Base-by-base conservation (phyloP, 768 basidiomycete species). In the Russula foetens region DNA sequence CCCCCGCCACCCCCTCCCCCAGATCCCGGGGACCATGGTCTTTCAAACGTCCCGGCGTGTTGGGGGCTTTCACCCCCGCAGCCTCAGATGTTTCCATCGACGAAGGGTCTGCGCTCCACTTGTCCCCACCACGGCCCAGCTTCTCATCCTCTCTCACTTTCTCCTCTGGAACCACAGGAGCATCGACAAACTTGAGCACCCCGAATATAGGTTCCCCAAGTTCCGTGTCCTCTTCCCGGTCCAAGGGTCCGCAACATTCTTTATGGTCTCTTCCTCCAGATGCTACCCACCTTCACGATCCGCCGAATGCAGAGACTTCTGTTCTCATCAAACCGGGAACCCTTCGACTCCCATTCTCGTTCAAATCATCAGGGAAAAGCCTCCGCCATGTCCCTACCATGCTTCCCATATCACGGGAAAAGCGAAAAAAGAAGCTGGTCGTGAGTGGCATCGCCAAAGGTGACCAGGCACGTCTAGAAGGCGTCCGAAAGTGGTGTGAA, bases 401-500 rank as follows among this genome's bases (percentile, higher is more conserved):
- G 19, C 59, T 72, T 35, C 59, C 67, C 19, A 67, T 59, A 29
- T 65, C 69, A 17, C 82, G 77, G 69, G 80, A 82, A 67, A 84
- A 82, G 72, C 85, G 78, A 69, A 82, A 67, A 54, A 75, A 73
- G 61, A 74, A 80, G 66, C 77, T 91, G 15, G 78, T 91, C 50
- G 75, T 90, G 60, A 85, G 84, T 67, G 89, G 89, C 33, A 80
- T 90, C 29, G 78, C 78, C 8, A 73, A 76, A 15, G 77, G 79
- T 21, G 89, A 91, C 67, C 71, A 76, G 24, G 75, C 75, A 38
- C 84, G 84, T 63, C 81, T 87, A 66, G 86, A 90, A 41, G 86
- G 79, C 3, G 76, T 85, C 14, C 84, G 82, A 67, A 77, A 75
- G 60, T 91, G 89, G 89, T 91, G 89, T 66, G 86, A 88, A 77